Evolutionary conservation across 2,329 filamentous ascomycete genomes (phyloP).

Genomic region (Lecanicillium sp.): DNA sequence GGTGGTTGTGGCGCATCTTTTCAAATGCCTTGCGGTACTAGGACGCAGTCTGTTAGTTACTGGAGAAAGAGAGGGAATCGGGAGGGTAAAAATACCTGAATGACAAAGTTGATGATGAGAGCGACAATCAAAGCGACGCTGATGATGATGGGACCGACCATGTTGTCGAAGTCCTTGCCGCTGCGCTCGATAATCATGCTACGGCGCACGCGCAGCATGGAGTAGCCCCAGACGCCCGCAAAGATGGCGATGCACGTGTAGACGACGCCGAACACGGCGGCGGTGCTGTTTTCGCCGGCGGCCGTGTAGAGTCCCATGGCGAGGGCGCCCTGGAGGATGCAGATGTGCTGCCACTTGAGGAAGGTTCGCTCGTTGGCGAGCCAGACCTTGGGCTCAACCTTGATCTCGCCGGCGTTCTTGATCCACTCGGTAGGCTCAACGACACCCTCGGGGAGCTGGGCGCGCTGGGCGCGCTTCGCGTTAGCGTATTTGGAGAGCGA

Average conservation of each 20-base stretch:
- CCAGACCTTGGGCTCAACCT: conserved; percentile 97
- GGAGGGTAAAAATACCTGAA: conserved; percentile 69
- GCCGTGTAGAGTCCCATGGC: conserved; percentile 85
- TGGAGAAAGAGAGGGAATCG: too few relatives aligned
- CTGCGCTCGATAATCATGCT: conserved; percentile 78
- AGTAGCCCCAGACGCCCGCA: conserved; percentile 81
- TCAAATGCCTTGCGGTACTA: conserved; percentile 15
- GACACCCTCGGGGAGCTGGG: conserved; percentile 75
- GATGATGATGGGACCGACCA: conserved; percentile 77
- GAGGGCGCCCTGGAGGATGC: conserved; percentile 76
- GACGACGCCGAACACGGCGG: conserved; percentile 70
- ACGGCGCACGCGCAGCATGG: conserved; percentile 68
- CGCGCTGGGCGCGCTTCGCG: conserved; percentile 40
- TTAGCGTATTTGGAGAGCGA: conserved; percentile 72
- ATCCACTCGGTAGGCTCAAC: conserved; percentile 79
- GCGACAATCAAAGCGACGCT: conserved; percentile 73
- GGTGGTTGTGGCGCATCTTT: conserved; percentile 6
- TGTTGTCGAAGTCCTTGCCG: conserved; percentile 87
- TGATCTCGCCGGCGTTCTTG: conserved; percentile 87
- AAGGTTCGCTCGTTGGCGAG: conserved; percentile 97
- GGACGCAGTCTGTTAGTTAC: too few relatives aligned
- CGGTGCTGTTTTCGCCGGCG: conserved; percentile 71
- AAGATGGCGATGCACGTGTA: conserved; percentile 81
- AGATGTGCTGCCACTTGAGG: conserved; percentile 97
- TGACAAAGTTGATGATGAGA: conserved; percentile 78